These are phyloP conservation scores for Ensete glaucum DNA, from an alignment of 176 grass and related monocot species.

Conservation along the genomic window DNA sequence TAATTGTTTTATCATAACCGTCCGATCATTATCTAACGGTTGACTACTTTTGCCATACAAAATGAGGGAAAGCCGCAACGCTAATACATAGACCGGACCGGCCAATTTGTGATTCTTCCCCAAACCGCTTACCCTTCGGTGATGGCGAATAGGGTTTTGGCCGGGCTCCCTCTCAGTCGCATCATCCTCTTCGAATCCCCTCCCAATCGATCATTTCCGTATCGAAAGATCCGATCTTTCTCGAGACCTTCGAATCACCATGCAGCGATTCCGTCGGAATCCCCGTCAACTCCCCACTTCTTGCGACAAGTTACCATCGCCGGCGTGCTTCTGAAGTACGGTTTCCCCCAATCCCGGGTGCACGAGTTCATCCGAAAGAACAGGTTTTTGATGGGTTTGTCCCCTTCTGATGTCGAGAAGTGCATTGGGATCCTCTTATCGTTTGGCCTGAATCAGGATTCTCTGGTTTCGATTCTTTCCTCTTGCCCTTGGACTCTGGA, in stretches of 20 bases:
- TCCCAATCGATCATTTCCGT: neutral
- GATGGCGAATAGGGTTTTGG: conserved; percentile 34
- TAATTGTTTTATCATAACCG: neutral
- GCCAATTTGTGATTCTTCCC: neutral
- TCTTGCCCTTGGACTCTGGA: conserved; percentile 14
- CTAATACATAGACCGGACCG: neutral
- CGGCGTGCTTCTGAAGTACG: conserved; percentile 11
- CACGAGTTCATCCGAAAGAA: conserved; percentile 24
- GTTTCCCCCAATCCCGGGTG: conserved; percentile 13
- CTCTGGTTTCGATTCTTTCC: conserved; percentile 8
- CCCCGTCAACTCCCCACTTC: neutral
- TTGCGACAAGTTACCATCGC: conserved; percentile 18
- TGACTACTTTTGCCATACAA: neutral
- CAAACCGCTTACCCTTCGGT: neutral
- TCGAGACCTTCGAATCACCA: neutral
- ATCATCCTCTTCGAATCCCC: conserved; percentile 9
- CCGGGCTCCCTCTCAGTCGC: conserved; percentile 14
- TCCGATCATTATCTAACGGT: neutral
- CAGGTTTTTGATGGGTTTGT: conserved; percentile 12
- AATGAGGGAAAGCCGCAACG: no score
- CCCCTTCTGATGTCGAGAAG: conserved; percentile 18
- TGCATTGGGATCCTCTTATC: conserved; percentile 20
- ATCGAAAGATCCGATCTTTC: conserved; percentile 6
- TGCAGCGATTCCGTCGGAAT: neutral
- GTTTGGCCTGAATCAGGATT: conserved; percentile 2